Evolutionary conservation across 2,329 filamentous ascomycete genomes (phyloP).

Genomic region (Talaromyces pinophilus): DNA sequence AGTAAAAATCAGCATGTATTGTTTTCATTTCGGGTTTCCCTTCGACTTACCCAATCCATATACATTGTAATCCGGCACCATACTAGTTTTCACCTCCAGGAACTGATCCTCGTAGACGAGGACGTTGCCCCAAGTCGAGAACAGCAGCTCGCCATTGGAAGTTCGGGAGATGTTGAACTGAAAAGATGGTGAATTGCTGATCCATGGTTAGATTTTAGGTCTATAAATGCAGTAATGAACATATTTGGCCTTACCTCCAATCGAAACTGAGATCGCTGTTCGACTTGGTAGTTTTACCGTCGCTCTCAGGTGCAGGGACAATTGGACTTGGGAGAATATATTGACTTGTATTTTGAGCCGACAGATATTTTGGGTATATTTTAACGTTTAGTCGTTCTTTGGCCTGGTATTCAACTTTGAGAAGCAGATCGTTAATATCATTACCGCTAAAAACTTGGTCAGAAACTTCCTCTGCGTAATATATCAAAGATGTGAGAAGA

Average conservation of each 20-base stretch:
- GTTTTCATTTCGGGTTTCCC: too few relatives aligned
- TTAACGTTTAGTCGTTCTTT: neutral
- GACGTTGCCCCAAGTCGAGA: neutral
- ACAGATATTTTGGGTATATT: neutral
- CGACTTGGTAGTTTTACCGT: neutral
- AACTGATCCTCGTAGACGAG: neutral
- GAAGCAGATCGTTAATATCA: neutral
- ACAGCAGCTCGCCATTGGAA: slow-evolving; percentile 44
- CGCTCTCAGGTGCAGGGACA: neutral
- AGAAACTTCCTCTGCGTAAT: neutral
- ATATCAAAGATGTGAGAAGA: neutral
- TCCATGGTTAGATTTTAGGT: too few relatives aligned
- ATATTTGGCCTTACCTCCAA: neutral
- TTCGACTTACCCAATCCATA: neutral
- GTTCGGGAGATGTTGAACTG: too few relatives aligned
- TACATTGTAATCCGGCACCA: neutral
- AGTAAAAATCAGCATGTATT: too few relatives aligned
- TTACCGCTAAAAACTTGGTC: neutral
- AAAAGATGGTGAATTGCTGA: too few relatives aligned
- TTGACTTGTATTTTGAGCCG: neutral
- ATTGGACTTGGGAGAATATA: neutral
- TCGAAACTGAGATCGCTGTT: neutral
- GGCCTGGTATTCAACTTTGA: neutral
- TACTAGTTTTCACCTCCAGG: neutral
- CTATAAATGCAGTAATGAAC: too few relatives aligned